Conservation (phyloP, 495 filamentous ascomycete genomes). For the Xylaria cubensis region DNA sequence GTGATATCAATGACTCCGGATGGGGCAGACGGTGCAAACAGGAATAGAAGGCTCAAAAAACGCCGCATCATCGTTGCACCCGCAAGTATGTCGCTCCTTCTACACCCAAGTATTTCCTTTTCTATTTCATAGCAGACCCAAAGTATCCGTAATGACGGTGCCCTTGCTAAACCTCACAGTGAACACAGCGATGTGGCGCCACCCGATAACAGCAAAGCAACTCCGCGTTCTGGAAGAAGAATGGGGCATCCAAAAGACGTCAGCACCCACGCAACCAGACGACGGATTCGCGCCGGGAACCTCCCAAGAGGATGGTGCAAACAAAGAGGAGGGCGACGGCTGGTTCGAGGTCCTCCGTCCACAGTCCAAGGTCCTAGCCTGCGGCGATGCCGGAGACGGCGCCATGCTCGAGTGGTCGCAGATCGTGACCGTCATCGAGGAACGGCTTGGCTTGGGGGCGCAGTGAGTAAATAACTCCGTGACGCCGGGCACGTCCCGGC, state of each 20-base stretch:
- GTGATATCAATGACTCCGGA: background rate
- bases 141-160: background rate
- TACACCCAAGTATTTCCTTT: background rate
- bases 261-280: background rate
- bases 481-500: background rate
- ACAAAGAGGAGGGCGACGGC: conserved; percentile 58
- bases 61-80: conserved; percentile 67
- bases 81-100: conserved; percentile 31
- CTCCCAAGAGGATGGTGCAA: background rate
- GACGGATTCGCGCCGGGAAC: background rate
- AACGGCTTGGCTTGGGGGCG: conserved; percentile 43
- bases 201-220: conserved; percentile 79
- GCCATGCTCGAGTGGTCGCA: conserved; percentile 80
- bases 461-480: background rate
- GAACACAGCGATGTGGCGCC: conserved; percentile 91
- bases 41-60: conserved; percentile 35
- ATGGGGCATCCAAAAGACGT: conserved; percentile 60
- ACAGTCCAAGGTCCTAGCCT: conserved; percentile 72
- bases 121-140: background rate
- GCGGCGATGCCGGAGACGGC: conserved; percentile 79
- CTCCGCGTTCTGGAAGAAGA: conserved; percentile 72
- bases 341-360: conserved; percentile 81
- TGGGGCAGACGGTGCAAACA: conserved; percentile 11
- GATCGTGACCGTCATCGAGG: conserved; percentile 69
- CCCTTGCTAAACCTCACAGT: conserved; percentile 37